Evolutionary conservation across 2,329 filamentous ascomycete genomes (phyloP).

Genomic region (Trichoderma atroviride): DNA sequence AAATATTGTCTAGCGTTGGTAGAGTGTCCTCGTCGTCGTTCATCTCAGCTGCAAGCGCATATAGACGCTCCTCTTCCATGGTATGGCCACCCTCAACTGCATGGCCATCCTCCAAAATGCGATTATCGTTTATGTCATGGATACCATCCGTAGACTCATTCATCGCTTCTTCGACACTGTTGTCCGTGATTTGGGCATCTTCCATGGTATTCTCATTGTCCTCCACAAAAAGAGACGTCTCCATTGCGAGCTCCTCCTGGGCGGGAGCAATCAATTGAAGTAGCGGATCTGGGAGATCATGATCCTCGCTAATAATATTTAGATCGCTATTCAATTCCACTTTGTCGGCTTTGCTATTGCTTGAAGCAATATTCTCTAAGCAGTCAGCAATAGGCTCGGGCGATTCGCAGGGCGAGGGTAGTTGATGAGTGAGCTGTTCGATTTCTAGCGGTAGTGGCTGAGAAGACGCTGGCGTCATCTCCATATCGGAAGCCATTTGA

Average conservation of each 20-base stretch:
- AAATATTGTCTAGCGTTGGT: too few relatives aligned
- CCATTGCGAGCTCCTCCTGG: background rate
- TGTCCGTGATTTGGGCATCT: background rate
- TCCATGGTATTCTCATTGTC: background rate
- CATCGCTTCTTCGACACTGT: background rate
- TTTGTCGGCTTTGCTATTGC: background rate
- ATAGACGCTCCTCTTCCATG: background rate
- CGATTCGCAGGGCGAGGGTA: background rate
- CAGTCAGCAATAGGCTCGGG: background rate
- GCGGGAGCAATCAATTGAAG: too few relatives aligned
- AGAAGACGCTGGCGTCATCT: background rate
- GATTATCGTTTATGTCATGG: background rate
- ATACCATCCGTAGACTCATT: background rate
- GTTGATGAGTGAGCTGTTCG: too few relatives aligned
- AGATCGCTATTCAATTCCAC: background rate
- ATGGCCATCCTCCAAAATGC: background rate
- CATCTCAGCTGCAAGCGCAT: background rate
- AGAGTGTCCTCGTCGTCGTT: background rate
- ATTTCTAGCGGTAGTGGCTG: background rate
- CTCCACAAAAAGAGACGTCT: background rate
- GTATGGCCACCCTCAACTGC: background rate
- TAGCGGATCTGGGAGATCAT: rapidly evolving
- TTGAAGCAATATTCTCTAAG: too few relatives aligned
- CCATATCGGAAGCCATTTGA: background rate
- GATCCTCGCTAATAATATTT: background rate